Base-by-base conservation (phyloP, 371 early-diverging fungal species). In the Mucor indicus region DNA sequence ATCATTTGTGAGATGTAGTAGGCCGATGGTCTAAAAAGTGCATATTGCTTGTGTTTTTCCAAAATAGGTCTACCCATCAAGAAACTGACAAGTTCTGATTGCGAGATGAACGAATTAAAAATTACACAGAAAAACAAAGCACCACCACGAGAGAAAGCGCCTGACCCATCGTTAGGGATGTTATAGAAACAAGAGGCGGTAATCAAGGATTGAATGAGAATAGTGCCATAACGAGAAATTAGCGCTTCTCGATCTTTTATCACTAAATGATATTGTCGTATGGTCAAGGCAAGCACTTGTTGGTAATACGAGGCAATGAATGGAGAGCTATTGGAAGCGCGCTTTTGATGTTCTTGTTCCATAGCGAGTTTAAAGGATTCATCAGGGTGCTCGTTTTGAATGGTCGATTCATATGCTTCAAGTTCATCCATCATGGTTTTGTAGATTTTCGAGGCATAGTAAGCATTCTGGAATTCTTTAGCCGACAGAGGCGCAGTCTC, bases 141-240 rank as follows among this genome's bases (percentile, higher is more conserved):
- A 67, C 89, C 89, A 29, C 86, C 87, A 23, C 91, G 81, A 2
- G 82, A 77, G 55, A 86, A 85, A 36, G 83, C 79, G 30, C 89
- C 86, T 17, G 57, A 55, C 4, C 73, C 67, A 42, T 58, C 59
- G 1, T 44, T 44, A 1, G 85, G 81, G 33, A 86, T 53, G 40
- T 65, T 53, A 44, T 75, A 80, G 59, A 86, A 89, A 35, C 82
- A 77, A 5, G 85, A 82, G 9, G 85, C 87, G 43, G 81, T 78
- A 39, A 89, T 80, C n/a, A 85, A 55, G 31, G 82, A 81, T 73
- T 82, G 81, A 42, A 84, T 63, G 11, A 83, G 38, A 32, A 76
- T 75, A 11, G 80, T 76, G 22, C 79, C 74, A 44, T 75, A 77
- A 21, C 80, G 76, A 49, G 83, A 81, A 16, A 78, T 44, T n/a